phyloP scores from a whole-genome alignment of 2,329 filamentous ascomycete species.

The Fusarium floridanum region DNA sequence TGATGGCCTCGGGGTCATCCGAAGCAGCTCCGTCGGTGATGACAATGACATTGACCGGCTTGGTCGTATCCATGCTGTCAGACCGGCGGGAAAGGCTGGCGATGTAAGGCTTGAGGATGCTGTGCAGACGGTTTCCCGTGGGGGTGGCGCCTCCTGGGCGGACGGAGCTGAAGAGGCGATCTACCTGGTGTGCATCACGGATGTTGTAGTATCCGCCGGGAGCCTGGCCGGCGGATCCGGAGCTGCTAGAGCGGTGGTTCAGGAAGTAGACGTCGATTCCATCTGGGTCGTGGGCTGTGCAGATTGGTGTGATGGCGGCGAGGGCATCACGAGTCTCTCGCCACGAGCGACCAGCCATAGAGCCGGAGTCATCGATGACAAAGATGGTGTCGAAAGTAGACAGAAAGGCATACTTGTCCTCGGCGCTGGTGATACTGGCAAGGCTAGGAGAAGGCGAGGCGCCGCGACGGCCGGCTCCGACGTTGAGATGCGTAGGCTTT shows the following conservation, averaged over 20 bases:
- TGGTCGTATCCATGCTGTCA: conserved; percentile 63
- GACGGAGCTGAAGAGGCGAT: conserved; percentile 77
- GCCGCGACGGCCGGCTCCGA: conserved; percentile 29
- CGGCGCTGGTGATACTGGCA: conserved; percentile 56
- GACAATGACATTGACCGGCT: conserved; percentile 91
- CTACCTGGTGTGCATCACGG: conserved; percentile 67
- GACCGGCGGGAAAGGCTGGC: conserved; percentile 51
- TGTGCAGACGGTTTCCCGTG: conserved; percentile 77
- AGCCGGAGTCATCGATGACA: conserved; percentile 91
- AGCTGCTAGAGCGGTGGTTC: conserved; percentile 69
- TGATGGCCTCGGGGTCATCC: conserved; percentile 81
- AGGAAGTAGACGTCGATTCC: conserved; percentile 94
- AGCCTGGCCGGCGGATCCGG: conserved; percentile 54
- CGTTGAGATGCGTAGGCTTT: not conserved
- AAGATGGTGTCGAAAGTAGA: conserved; percentile 87
- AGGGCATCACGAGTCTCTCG: conserved; percentile 78
- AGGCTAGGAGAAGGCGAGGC: conserved; percentile 31
- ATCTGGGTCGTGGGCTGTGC: conserved; percentile 82
- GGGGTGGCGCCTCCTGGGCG: conserved; percentile 76
- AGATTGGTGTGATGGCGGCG: conserved; percentile 82
- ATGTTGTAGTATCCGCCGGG: conserved; percentile 75
- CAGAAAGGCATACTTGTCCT: conserved; percentile 83
- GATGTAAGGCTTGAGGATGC: conserved; percentile 82
- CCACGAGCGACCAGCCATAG: conserved; percentile 86
- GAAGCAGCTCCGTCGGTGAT: conserved; percentile 89